A percentile compares a stretch with the other conserved stretches of the same genome.
phyloP scores from a whole-genome alignment of 768 basidiomycete genomes.

The Pleurotus sapidus region DNA sequence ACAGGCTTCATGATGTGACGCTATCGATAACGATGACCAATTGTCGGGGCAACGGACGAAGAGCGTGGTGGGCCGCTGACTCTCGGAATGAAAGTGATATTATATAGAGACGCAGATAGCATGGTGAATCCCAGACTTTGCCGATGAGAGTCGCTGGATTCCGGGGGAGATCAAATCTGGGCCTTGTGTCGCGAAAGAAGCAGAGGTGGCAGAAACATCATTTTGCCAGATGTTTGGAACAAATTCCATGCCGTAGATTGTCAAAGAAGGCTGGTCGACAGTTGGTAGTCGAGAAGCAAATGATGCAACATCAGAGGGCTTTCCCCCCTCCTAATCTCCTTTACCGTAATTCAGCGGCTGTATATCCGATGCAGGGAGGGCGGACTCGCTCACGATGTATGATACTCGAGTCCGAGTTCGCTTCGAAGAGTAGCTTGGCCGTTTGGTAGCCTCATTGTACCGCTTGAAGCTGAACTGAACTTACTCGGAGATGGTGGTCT shows the following conservation, averaged over 20 bases:
- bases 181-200: conserved; percentile 7
- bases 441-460: conserved; percentile 5
- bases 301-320: conserved; percentile 6
- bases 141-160: conserved; percentile 1
- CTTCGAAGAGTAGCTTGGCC: neutral
- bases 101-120: neutral
- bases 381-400: neutral
- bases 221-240: conserved; percentile 5
- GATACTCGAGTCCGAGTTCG: too few species aligned
- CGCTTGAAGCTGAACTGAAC: neutral
- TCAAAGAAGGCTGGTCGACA: conserved; percentile 4
- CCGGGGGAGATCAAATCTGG: neutral
- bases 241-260: conserved; percentile 7
- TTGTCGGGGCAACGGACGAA: neutral
- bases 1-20: conserved; percentile 8
- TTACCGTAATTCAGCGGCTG: neutral
- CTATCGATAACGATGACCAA: neutral
- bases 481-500: neutral
- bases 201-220: neutral
- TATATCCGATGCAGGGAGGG: neutral
- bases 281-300: conserved; percentile 6
- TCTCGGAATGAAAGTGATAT: conserved; percentile 3
- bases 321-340: conserved; percentile 9
- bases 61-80: neutral
- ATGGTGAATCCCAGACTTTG: conserved; percentile 1